Percentiles rank a stretch among this genome's conserved stretches.
Conservation (phyloP, 371 early-diverging fungal species). For the Rhizomucor miehei region DNA sequence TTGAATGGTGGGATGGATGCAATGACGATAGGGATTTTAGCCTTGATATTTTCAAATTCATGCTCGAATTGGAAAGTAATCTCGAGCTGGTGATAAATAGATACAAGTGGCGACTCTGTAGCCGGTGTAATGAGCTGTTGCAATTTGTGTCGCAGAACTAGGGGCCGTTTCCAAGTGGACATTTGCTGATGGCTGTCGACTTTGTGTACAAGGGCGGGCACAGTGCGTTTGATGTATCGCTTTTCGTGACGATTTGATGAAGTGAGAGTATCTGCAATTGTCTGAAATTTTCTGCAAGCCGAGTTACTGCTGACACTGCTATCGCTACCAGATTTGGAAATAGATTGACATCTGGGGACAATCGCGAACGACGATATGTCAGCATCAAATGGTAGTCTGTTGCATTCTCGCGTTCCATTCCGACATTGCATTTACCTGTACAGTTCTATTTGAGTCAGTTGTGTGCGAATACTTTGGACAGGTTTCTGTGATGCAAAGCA, state of each 20-base stretch:
- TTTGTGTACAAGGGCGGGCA: conserved; percentile 17
- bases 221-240: conserved; percentile 20
- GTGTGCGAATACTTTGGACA: conserved; percentile 26
- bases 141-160: conserved; percentile 21
- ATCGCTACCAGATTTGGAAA: conserved; percentile 4
- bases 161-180: conserved; percentile 25
- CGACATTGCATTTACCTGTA: conserved; percentile 16
- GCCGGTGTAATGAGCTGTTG: conserved; percentile 14
- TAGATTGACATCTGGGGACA: conserved; percentile 7
- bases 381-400: background rate
- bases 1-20: conserved; percentile 20
- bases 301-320: background rate
- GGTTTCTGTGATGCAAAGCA: conserved; percentile 27
- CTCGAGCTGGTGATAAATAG: conserved; percentile 24
- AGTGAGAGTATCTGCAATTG: conserved; percentile 5
- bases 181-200: conserved; percentile 15
- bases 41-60: conserved; percentile 22
- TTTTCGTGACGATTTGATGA: conserved; percentile 2
- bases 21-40: conserved; percentile 25
- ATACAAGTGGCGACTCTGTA: conserved; percentile 20
- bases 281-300: conserved; percentile 5
- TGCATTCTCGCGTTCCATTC: background rate
- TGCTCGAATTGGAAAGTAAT: conserved; percentile 27
- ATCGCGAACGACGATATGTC: no score
- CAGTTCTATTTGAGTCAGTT: conserved; percentile 23